Base-by-base conservation (phyloP, 768 basidiomycete species). In the Lyophyllum decastes region DNA sequence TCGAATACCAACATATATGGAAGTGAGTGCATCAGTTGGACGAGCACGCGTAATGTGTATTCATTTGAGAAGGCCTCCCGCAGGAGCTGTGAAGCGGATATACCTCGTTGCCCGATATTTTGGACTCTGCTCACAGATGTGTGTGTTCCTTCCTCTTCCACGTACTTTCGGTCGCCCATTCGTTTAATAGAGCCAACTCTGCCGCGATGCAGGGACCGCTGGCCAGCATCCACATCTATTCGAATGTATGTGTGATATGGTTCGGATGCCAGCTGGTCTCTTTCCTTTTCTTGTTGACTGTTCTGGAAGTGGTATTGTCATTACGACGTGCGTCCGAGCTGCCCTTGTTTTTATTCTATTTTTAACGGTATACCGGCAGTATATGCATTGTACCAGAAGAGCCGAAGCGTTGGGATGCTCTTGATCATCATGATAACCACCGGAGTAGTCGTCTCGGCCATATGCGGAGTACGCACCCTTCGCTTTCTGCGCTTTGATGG, bases 91-190 rank as follows among this genome's bases (percentile, higher is more conserved):
- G 19, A 63, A 63, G 30, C 33, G 56, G 25, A 7, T 58, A 35
- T 63, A 63, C 30, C 35, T 63, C 4, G 55, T 60, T 48, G 38
- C 59, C 6, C 45, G 62, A 40, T 63, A 63, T 45, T 54, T 51
- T 34, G 33, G 47, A 19, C 50, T 63, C n/a, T 24, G 26, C 5
- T 43, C 41, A 0, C 56, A 63, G 24, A 44, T 58, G 62, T 59
- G 48, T 21, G 49, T 52, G 2, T 5, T 19, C 14, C 35, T n/a
- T 26, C 14, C 9, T 4, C 30, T 10, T 21, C 41, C 35, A 38
- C n/a, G 50, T 21, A 45, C 22, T 27, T 44, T 27, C 7, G 3
- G 16, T 19, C 4, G n/a, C n/a, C 34, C 12, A 46, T 27, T 12
- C 41, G 5, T 21, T 17, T 38, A 7, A 21, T 27, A 22, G 35